A percentile compares a stretch with the other conserved stretches of the same genome.
Evolutionary conservation across 768 basidiomycete species (phyloP).

Genomic region (Kockovaella imperatae): DNA sequence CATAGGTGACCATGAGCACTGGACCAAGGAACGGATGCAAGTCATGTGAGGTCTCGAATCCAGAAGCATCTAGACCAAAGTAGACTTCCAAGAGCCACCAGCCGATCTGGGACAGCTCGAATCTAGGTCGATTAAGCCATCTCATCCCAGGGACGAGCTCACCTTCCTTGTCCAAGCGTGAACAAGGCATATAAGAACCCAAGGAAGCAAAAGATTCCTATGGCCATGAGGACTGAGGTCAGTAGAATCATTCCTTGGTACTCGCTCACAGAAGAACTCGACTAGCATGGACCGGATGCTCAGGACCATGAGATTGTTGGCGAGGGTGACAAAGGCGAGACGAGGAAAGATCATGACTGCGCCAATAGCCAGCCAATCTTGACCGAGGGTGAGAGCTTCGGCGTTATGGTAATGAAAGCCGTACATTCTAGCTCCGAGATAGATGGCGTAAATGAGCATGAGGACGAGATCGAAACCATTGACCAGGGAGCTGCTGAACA

Average conservation of each 20-base stretch:
- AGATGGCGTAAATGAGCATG: constrained; percentile 69
- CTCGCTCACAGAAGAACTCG: constrained; percentile 56
- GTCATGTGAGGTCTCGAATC: constrained; percentile 71
- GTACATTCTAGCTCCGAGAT: constrained; percentile 67
- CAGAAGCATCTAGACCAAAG: constrained; percentile 91
- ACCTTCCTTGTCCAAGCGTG: constrained; percentile 59
- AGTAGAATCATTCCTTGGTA: background rate
- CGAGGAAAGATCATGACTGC: constrained; percentile 86
- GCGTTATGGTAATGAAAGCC: constrained; percentile 59
- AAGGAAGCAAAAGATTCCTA: constrained; percentile 55
- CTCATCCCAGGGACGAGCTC: background rate
- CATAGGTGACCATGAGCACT: constrained; percentile 64
- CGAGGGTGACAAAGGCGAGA: constrained; percentile 81
- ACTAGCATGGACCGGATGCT: constrained; percentile 74
- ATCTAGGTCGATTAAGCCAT: constrained; percentile 19
- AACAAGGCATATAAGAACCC: constrained; percentile 89
- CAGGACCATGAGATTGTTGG: constrained; percentile 52
- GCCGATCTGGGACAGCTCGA: constrained; percentile 54
- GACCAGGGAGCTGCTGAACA: constrained; percentile 39
- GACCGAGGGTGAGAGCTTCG: constrained; percentile 64
- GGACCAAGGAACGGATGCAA: constrained; percentile 89
- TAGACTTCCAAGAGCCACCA: constrained; percentile 86
- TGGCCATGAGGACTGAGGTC: constrained; percentile 37
- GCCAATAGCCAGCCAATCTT: constrained; percentile 69
- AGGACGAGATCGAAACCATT: constrained; percentile 93